phyloP scores from a whole-genome alignment of 129 eudicot genomes.

The Tagetes patula region DNA sequence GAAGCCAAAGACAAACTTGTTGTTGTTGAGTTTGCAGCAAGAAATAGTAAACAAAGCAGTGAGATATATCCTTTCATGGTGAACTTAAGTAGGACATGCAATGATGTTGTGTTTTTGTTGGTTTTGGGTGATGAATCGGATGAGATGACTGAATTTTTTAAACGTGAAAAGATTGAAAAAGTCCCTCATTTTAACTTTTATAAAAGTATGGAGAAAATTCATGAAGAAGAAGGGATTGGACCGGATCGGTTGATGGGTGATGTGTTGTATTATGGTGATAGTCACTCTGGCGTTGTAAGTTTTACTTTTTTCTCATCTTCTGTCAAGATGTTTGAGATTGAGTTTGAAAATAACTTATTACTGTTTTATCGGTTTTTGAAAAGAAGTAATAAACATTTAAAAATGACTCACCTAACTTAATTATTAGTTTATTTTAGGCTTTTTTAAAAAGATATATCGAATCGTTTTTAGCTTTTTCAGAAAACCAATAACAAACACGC shows the following conservation, averaged over 20 bases:
- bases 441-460: no score
- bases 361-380: no score
- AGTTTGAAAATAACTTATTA: no score
- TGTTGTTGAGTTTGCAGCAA: constrained; percentile 78
- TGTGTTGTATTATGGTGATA: constrained; percentile 89
- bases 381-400: no score
- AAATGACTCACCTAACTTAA: no score
- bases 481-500: no score
- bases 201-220: constrained; percentile 78
- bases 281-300: constrained; percentile 66
- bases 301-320: background rate
- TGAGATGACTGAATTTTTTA: constrained; percentile 51
- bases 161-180: constrained; percentile 55
- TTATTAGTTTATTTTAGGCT: no score
- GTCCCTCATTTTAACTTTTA: constrained; percentile 92
- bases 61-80: constrained; percentile 88
- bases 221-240: constrained; percentile 89
- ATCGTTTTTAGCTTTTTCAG: no score
- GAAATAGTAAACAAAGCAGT: constrained; percentile 46
- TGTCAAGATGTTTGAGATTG: no score
- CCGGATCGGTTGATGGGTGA: constrained; percentile 84
- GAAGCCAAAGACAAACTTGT: constrained; percentile 70
- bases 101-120: constrained; percentile 78
- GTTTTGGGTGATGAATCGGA: constrained; percentile 90
- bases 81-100: constrained; percentile 71